Evolutionary conservation across 2,329 filamentous ascomycete species (phyloP).

Genomic region (Clarireedia monteithiana): DNA sequence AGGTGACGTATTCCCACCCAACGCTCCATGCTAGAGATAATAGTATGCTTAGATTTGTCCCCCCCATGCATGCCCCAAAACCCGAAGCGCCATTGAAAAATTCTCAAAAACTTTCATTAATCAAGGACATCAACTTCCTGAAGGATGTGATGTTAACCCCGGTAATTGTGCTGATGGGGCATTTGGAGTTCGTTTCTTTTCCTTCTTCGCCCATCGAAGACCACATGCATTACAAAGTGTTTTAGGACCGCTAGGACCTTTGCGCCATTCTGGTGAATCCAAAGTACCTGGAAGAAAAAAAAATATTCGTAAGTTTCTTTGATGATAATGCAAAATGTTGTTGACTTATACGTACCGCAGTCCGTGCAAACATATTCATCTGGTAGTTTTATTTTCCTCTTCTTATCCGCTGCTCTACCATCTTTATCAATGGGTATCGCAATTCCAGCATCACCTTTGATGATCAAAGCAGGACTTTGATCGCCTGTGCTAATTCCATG

Average conservation of each 20-base stretch:
- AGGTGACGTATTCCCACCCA: neutral
- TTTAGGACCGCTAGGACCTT: slow-evolving; percentile 86
- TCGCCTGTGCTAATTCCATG: slow-evolving; percentile 83
- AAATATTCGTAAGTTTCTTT: slow-evolving; percentile 4
- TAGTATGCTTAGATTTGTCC: neutral
- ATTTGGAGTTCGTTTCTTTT: slow-evolving; percentile 44
- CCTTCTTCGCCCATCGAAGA: slow-evolving; percentile 67
- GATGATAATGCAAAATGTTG: neutral
- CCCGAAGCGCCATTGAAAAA: slow-evolving; percentile 3
- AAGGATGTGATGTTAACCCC: neutral
- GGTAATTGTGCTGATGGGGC: neutral
- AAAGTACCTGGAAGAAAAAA: slow-evolving; percentile 51
- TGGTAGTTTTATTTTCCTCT: slow-evolving; percentile 72
- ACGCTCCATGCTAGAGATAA: neutral
- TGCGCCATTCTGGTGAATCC: slow-evolving; percentile 93
- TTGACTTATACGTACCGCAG: slow-evolving; percentile 53
- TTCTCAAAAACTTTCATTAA: neutral
- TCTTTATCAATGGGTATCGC: slow-evolving; percentile 77
- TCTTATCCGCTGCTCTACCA: slow-evolving; percentile 64
- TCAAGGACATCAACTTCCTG: neutral
- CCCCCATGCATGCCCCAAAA: too few species aligned
- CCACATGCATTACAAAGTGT: slow-evolving; percentile 95
- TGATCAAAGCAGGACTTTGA: slow-evolving; percentile 70
- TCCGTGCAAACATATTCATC: slow-evolving; percentile 95
- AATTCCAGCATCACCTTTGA: slow-evolving; percentile 80